Evolutionary conservation across 2,329 filamentous ascomycete genomes (phyloP), one percentile per base, ranked within the genome.

Genomic region (Clonostachys chloroleuca): DNA sequence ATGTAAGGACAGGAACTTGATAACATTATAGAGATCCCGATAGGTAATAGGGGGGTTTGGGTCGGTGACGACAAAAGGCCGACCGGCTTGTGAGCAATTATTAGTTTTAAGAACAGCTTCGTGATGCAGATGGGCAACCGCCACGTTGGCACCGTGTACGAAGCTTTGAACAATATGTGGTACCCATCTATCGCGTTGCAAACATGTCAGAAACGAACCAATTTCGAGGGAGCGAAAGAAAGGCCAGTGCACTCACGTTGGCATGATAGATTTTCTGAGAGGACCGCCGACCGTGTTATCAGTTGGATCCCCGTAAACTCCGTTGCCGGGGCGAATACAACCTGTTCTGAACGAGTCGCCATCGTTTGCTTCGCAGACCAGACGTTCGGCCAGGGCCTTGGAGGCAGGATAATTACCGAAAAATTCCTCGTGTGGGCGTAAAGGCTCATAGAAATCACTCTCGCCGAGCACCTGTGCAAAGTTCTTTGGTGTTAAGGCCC

Each of bases 111-210:
- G 67, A 6, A 73, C 73, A 16, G 70, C 67, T 58, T 81, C 77
- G 57, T 77, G 75, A 20, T 71, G 63, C 5, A 81, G 63, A 52
- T 82, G 77, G 5, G 71, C 76, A 16, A 80, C 60, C 10, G 77
- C 74, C 49, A 78, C 73, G 58, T 82, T 80, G 46, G 72, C 69
- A 5, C 66, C 68, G 50, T 72, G 65, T 42, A 77, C 71, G 54
- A 73, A 77, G 57, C 71, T 74, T 54, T 80, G 75, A 24, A 77
- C 62, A 68, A 74, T 79, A 41, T 68, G 73, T 4, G 67, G 65
- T 39, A 63, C 57, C 12, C 58, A 62, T 24, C 67, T 61, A 14
- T 56, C 50, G n/a, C 56, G 61, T 13, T 79, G 55, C 45, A 70
- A 66, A 6, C 58, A 47, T 4, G 66, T 69, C 3, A 72, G 59